Percentiles rank a stretch among this genome's conserved stretches.
Evolutionary conservation across 2,329 filamentous ascomycete genomes (phyloP).

Genomic region (Ophiostoma angusticollis): DNA sequence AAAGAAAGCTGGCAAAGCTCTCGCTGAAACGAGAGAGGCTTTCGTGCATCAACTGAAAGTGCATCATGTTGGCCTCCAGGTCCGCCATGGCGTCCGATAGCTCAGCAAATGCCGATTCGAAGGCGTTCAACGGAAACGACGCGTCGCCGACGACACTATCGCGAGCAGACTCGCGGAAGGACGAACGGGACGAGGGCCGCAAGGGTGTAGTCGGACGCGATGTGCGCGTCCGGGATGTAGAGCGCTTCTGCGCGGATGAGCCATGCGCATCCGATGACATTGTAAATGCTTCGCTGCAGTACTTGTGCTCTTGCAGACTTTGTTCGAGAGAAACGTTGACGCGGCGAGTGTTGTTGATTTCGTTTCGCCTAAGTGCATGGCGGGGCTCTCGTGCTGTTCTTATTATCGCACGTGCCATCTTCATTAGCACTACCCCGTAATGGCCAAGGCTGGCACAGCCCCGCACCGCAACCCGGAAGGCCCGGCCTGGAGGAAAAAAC

Average conservation of each 20-base stretch:
- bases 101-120: conserved; percentile 88
- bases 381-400: not conserved
- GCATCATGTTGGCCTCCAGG: conserved; percentile 93
- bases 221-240: conserved; percentile 48
- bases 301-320: not conserved
- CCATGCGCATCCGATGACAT: conserved; percentile 6
- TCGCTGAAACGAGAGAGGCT: conserved; percentile 86
- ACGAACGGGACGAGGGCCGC: conserved; percentile 78
- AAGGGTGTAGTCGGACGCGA: conserved; percentile 86
- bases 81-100: conserved; percentile 89
- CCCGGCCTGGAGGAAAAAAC: too few species aligned
- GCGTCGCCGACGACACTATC: conserved; percentile 39
- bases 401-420: not conserved
- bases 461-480: too few species aligned
- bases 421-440: too few species aligned
- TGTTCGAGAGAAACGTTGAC: not conserved
- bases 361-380: conserved; percentile 6
- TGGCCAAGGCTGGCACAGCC: too few species aligned
- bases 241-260: conserved; percentile 24
- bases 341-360: not conserved
- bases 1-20: conserved; percentile 89
- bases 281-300: not conserved
- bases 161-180: conserved; percentile 64
- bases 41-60: conserved; percentile 94
- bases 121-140: conserved; percentile 59